Conservation (phyloP, 441 rosid genomes). For the Brassica balearica region DNA sequence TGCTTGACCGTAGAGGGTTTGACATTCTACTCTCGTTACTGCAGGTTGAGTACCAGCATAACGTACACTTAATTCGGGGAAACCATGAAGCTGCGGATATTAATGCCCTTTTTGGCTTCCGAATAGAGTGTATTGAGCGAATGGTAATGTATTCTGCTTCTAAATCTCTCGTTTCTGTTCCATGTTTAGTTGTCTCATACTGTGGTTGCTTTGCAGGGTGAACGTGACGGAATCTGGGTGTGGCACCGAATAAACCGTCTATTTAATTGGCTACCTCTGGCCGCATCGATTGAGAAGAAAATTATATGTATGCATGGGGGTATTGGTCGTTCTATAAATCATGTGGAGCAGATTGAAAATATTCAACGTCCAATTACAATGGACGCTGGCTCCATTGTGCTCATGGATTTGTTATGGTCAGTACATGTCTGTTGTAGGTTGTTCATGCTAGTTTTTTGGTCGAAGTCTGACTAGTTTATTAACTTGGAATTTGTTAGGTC, state of each 20-base stretch:
- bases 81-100: conserved; percentile 99
- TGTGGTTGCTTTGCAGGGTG: conserved; percentile 70
- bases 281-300: conserved; percentile 96
- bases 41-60: conserved; percentile 92
- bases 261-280: conserved; percentile 99
- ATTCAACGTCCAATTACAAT: conserved; percentile 97
- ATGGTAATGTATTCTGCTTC: conserved; percentile 62
- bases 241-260: conserved; percentile 99
- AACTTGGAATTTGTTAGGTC: conserved; percentile 62
- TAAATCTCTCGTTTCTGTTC: conserved; percentile 12
- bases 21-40: conserved; percentile 40
- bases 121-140: conserved; percentile 99
- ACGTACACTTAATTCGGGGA: conserved; percentile 97
- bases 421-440: conserved; percentile 41
- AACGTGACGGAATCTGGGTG: conserved; percentile 98
- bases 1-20: conserved; percentile 36
- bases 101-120: conserved; percentile 99
- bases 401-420: conserved; percentile 97
- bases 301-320: conserved; percentile 99
- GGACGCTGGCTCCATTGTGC: conserved; percentile 99
- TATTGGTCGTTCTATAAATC: conserved; percentile 98
- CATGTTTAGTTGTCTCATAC: conserved; percentile 30
- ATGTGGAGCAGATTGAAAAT: conserved; percentile 94
- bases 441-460: conserved; percentile 21
- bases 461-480: conserved; percentile 23